Percentiles rank a stretch among this genome's conserved stretches.
Evolutionary conservation across 805 yeast genomes (phyloP).

Genomic region (Candida lessepsii): DNA sequence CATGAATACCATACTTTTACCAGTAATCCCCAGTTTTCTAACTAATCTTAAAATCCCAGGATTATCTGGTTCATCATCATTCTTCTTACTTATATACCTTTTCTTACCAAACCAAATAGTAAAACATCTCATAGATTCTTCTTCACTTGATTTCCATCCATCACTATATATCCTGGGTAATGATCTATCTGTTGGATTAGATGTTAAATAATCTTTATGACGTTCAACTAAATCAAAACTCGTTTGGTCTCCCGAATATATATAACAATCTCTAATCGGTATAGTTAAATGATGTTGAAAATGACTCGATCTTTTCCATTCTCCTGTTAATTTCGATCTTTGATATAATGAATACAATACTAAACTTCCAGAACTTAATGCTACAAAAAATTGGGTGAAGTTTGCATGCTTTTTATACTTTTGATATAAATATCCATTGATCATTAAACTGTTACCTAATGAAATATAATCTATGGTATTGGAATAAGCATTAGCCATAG

Average conservation of each 20-base stretch:
- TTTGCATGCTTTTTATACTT: conserved; percentile 68
- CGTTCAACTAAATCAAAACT: conserved; percentile 52
- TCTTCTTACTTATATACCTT: conserved; percentile 36
- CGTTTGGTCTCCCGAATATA: conserved; percentile 69
- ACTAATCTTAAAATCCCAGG: conserved; percentile 48
- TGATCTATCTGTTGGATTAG: conserved; percentile 53
- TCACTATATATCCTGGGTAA: conserved; percentile 75
- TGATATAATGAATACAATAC: conserved; percentile 52
- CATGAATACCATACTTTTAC: conserved; percentile 70
- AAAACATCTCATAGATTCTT: conserved; percentile 71
- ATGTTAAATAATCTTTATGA: conserved; percentile 45
- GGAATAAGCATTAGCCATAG: conserved; percentile 50
- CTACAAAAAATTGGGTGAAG: conserved; percentile 59
- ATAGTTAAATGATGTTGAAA: conserved; percentile 56
- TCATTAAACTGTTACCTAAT: conserved; percentile 56
- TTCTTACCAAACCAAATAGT: conserved; percentile 81
- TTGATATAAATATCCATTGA: conserved; percentile 66
- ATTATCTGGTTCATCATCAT: conserved; percentile 27
- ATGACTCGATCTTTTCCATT: conserved; percentile 45
- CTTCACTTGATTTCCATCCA: conserved; percentile 84
- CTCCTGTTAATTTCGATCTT: conserved; percentile 46
- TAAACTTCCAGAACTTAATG: conserved; percentile 70
- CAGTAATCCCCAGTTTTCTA: conserved; percentile 61
- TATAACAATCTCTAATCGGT: conserved; percentile 65
- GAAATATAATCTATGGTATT: conserved; percentile 59